Base-by-base conservation (phyloP, 1,139 yeast species). In the Suhomyces yuchorum region DNA sequence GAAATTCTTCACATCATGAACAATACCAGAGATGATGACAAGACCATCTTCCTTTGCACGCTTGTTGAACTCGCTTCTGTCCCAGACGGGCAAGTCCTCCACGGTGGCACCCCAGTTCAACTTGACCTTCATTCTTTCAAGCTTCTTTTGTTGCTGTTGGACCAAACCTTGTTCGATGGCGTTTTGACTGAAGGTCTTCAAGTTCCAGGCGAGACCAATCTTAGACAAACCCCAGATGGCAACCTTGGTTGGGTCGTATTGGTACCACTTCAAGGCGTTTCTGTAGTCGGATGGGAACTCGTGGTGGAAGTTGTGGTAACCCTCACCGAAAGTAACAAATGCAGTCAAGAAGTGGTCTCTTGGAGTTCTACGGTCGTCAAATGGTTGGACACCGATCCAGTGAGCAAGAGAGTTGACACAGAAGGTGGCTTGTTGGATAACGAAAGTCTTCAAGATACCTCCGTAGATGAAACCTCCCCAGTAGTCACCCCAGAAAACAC, bases 261-360 rank as follows among this genome's bases (percentile, higher is more conserved):
- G 99, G 79, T 88, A 93, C 99, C 99, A 95, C 71, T 84, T 88
- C 67, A 93, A 81, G 43, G 99, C 99, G 66, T 93, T 93, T 78
- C 99, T 84, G 82, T 93, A 93, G 76, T 93, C 99, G 41, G 96
- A 84, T 58, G 99, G 99, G 82, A 92, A 93, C 77, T 95, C 98
- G 75, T 93, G 99, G 74, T 93, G 99, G 85, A 93, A 93, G 77
- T 93, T 93, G 74, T 93, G 99, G 81, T 93, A 92, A 51, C 99
- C 99, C 77, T 93, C 99, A 67, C 99, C 99, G 61, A 93, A 87
- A 11, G 99, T 93, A 51, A 90, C 96, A 52, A 93, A 73, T 7
- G 99, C 99, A 52, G 99, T 93, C 56, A 93, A 69, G 61, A 85
- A 84, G 72, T 93, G 97, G 72, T 93, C 98, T 71, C 99, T 84